phyloP scores from a whole-genome alignment of 2,329 filamentous ascomycete species.

The Neopestalotiopsis sp. region DNA sequence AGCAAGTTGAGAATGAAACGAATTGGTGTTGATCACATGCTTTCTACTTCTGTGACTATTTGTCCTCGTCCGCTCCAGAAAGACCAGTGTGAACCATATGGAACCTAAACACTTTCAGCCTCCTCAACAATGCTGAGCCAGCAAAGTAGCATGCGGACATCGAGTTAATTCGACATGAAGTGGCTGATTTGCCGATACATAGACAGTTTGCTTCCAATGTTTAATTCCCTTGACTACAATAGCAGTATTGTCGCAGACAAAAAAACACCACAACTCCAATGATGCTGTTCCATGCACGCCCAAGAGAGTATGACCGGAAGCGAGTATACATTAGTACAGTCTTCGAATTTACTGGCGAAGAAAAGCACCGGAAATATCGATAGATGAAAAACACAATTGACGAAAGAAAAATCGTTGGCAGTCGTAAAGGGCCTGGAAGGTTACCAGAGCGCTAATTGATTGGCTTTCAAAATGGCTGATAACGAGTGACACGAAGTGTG shows the following conservation, averaged over 20 bases:
- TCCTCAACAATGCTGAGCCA: not conserved
- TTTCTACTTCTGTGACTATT: constrained; percentile 5
- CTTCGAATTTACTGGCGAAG: not conserved
- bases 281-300: constrained; percentile 10
- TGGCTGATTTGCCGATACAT: not conserved
- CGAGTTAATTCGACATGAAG: not conserved
- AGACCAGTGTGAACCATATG: not conserved
- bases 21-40: not conserved
- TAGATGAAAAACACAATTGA: constrained; percentile 11
- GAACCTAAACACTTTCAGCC: not conserved
- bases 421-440: constrained; percentile 4
- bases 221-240: not conserved
- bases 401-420: constrained; percentile 13
- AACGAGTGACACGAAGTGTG: not conserved
- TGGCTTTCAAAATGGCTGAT: not conserved
- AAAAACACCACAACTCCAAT: constrained; percentile 12
- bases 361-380: constrained; percentile 3
- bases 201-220: not conserved
- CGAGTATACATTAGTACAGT: constrained; percentile 10
- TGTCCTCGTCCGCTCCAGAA: not conserved
- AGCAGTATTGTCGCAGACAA: not conserved
- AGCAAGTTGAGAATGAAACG: not conserved
- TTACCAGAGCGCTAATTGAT: not conserved
- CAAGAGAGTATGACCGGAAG: constrained; percentile 10
- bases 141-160: not conserved